Evolutionary conservation across 768 basidiomycete species (phyloP).

Genomic region (Filobasidium floriforme): DNA sequence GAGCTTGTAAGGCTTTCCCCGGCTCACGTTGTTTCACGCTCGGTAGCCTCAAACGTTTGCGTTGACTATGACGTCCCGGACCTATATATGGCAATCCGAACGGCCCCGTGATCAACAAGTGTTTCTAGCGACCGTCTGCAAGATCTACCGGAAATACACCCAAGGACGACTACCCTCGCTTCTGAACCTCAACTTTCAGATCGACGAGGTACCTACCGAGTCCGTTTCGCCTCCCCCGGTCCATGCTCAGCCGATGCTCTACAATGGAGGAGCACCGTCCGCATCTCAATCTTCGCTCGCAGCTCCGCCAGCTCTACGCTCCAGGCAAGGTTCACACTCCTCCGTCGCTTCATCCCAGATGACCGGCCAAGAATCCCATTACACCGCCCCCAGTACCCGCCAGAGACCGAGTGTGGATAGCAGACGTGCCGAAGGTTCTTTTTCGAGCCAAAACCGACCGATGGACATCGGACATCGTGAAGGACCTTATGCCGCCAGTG

Average conservation of each 20-base stretch:
- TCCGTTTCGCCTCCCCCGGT: constrained; percentile 18
- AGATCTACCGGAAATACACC: constrained; percentile 45
- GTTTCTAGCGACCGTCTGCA: constrained; percentile 63
- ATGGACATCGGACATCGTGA: too few relatives aligned
- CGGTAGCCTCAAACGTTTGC: constrained; percentile 52
- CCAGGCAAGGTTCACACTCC: background rate
- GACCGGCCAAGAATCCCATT: too few relatives aligned
- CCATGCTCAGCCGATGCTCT: constrained; percentile 25
- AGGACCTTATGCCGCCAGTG: too few relatives aligned
- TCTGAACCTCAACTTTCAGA: background rate
- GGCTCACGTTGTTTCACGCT: background rate
- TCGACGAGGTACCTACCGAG: background rate
- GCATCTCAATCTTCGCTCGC: background rate
- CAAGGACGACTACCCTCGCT: constrained; percentile 38
- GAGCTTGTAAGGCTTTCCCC: too few relatives aligned
- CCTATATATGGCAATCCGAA: constrained; percentile 86
- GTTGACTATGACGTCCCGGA: constrained; percentile 69
- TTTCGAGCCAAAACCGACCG: too few relatives aligned
- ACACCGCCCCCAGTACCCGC: too few relatives aligned
- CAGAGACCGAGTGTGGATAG: too few relatives aligned
- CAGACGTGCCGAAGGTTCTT: too few relatives aligned
- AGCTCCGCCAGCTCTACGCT: background rate
- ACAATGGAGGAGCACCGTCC: constrained; percentile 22
- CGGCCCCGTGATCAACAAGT: constrained; percentile 59
- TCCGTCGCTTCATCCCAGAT: background rate